Evolutionary conservation across 148 eudicot species (phyloP).

Genomic region (Amaranthus cruentus): DNA sequence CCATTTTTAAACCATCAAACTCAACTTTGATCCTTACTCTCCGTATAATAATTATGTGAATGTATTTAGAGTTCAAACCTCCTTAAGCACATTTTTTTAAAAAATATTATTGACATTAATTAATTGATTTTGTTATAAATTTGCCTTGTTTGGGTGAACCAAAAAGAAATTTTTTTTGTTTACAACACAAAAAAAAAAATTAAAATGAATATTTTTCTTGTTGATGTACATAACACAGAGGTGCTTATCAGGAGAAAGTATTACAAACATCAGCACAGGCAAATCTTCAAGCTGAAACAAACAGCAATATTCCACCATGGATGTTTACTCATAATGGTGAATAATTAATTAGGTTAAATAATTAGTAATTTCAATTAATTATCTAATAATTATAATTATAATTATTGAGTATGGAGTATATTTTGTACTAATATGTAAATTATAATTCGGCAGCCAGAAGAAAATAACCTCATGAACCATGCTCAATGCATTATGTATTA

Average conservation of each 20-base stretch:
- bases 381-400: background rate
- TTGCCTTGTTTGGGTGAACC: no score
- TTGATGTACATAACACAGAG: constrained; percentile 20
- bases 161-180: no score
- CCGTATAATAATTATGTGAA: no score
- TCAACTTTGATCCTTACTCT: no score
- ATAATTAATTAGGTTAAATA: background rate
- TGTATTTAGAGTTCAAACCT: no score
- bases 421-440: constrained; percentile 8
- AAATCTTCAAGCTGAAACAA: constrained; percentile 18
- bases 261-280: background rate
- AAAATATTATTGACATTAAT: no score
- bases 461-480: background rate
- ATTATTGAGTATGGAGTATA: background rate
- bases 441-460: background rate
- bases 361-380: no score
- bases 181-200: no score
- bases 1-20: no score
- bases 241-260: constrained; percentile 28
- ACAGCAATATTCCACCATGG: constrained; percentile 50
- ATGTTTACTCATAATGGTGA: constrained; percentile 42
- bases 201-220: background rate
- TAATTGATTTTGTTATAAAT: no score
- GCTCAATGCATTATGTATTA: no score
- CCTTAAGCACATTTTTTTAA: no score